phyloP scores from a whole-genome alignment of 106 monocot species.

The Allium sativum region DNA sequence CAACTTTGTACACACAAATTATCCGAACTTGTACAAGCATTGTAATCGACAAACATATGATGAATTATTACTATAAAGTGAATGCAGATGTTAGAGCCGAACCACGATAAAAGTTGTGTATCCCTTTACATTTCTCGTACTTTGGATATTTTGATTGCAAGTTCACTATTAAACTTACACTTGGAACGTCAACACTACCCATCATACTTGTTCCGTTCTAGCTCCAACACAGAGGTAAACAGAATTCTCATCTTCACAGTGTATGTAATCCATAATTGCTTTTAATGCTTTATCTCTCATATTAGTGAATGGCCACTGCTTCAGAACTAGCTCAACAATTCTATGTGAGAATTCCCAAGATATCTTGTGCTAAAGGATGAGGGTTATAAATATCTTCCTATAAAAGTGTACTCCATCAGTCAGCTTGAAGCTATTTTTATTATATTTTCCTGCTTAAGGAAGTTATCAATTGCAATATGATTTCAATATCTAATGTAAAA shows the following conservation, averaged over 20 bases:
- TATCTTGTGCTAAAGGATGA: slow-evolving; percentile 64
- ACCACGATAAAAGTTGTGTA: too few relatives aligned
- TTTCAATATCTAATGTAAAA: slow-evolving; percentile 1
- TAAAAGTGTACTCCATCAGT: background rate
- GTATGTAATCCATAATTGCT: slow-evolving; percentile 59
- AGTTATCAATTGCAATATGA: background rate
- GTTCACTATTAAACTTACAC: too few relatives aligned
- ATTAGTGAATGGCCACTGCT: slow-evolving; percentile 49
- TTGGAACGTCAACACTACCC: too few relatives aligned
- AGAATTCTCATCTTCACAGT: slow-evolving; percentile 92
- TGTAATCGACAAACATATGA: too few relatives aligned
- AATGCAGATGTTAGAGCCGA: too few relatives aligned
- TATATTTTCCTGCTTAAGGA: background rate
- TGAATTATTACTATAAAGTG: too few relatives aligned
- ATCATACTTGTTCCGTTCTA: too few relatives aligned
- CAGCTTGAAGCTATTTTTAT: background rate
- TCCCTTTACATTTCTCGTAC: too few relatives aligned
- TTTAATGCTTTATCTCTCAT: slow-evolving; percentile 67
- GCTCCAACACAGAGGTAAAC: slow-evolving; percentile 73
- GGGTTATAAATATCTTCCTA: slow-evolving; percentile 93
- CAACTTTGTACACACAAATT: too few relatives aligned
- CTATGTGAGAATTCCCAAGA: slow-evolving; percentile 64
- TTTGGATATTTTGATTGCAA: too few relatives aligned
- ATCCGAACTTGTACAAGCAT: too few relatives aligned
- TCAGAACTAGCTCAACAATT: slow-evolving; percentile 60